These are phyloP conservation scores for Daedalea quercina DNA, from an alignment of 768 basidiomycete species.

Conservation along the genomic window DNA sequence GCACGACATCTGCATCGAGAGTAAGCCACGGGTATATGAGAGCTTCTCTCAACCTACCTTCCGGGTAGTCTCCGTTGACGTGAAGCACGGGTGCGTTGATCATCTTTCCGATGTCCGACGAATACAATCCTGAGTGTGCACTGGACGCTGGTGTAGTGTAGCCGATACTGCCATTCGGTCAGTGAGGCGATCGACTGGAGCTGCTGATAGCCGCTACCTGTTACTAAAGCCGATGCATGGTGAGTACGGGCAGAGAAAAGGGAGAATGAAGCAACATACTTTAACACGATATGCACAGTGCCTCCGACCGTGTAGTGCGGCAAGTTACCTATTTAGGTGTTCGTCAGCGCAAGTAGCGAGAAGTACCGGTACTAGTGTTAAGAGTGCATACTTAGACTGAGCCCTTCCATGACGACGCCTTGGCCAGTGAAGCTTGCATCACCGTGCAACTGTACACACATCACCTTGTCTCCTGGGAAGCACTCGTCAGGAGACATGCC, in stretches of 20 bases:
- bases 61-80: constrained; percentile 87
- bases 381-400: constrained; percentile 71
- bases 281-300: constrained; percentile 85
- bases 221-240: no score
- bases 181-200: neutral
- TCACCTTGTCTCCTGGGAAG: constrained; percentile 56
- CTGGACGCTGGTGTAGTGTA: constrained; percentile 86
- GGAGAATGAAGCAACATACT: constrained; percentile 43
- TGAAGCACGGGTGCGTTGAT: constrained; percentile 85
- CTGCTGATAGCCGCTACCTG: neutral
- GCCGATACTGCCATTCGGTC: constrained; percentile 65
- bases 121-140: constrained; percentile 82
- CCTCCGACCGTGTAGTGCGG: constrained; percentile 92
- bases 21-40: neutral
- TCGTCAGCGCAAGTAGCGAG: constrained; percentile 1
- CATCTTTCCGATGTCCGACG: constrained; percentile 86
- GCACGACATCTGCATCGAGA: constrained; percentile 59
- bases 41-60: constrained; percentile 38
- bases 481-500: constrained; percentile 25
- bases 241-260: constrained; percentile 17
- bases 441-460: constrained; percentile 89
- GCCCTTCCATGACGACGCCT: constrained; percentile 82
- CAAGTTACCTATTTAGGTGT: constrained; percentile 53
- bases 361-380: neutral
- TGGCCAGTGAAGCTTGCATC: constrained; percentile 91